These are phyloP conservation scores for Lactifluus volemus DNA, from an alignment of 768 basidiomycete genomes.

Conservation along the genomic window DNA sequence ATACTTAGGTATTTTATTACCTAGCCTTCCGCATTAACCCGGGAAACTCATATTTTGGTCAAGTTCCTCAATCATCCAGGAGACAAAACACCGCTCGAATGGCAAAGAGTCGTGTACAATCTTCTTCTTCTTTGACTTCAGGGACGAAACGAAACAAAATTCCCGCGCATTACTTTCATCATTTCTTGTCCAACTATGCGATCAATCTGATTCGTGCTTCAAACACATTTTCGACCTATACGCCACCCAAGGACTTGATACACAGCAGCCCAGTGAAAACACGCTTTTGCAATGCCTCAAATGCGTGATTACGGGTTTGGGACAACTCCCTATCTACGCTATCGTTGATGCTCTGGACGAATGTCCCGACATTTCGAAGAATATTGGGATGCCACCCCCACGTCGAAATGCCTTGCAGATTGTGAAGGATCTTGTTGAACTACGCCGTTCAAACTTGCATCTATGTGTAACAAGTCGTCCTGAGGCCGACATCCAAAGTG, in stretches of 20 bases:
- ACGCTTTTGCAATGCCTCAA: not conserved
- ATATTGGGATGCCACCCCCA: not conserved
- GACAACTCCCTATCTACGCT: not conserved
- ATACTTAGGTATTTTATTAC: not conserved
- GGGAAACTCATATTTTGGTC: not conserved
- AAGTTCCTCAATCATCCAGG: not conserved
- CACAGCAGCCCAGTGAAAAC: not conserved
- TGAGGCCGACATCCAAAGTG: not conserved
- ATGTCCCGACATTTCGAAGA: not conserved
- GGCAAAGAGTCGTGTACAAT: not conserved
- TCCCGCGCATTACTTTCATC: not conserved
- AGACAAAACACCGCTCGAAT: not conserved
- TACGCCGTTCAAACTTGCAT: not conserved
- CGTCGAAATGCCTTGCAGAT: not conserved
- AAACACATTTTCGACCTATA: not conserved
- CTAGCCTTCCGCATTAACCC: not conserved
- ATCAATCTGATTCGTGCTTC: not conserved
- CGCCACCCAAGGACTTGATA: too few species aligned
- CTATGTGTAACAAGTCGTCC: not conserved
- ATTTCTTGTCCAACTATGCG: not conserved
- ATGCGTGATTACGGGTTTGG: not conserved
- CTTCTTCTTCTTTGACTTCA: not conserved
- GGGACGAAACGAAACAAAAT: not conserved
- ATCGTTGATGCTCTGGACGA: not conserved
- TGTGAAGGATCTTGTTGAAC: not conserved